Conservation (phyloP, 1,284 basidiomycete species). For the Ceraceosorus bombacis region DNA sequence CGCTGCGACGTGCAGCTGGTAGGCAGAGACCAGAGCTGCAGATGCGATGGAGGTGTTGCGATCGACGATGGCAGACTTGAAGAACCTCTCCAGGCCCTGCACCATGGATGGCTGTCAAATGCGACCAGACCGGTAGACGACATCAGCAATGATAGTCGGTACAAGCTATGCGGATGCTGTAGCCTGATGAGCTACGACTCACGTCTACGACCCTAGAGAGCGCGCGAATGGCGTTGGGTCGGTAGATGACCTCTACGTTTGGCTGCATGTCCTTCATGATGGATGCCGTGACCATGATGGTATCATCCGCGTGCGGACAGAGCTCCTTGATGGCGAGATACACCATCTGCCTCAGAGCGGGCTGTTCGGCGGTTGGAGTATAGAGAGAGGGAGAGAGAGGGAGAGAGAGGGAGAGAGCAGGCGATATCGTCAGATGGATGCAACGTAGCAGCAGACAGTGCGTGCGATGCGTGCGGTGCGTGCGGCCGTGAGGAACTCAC, state of each 20-base stretch:
- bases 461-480: background rate
- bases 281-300: constrained; percentile 98
- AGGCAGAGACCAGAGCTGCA: constrained; percentile 90
- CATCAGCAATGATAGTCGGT: background rate
- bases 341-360: constrained; percentile 91
- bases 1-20: constrained; percentile 87
- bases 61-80: constrained; percentile 98
- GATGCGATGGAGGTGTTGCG: constrained; percentile 91
- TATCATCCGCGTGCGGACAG: constrained; percentile 84
- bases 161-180: constrained; percentile 9
- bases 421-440: too few relatives aligned
- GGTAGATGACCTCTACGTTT: constrained; percentile 96
- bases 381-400: background rate
- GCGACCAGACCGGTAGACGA: background rate
- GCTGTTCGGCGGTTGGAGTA: constrained; percentile 53
- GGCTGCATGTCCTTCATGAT: constrained; percentile 99
- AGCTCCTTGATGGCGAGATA: constrained; percentile 99
- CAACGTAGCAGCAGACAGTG: background rate
- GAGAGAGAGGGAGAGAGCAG: background rate
- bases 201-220: constrained; percentile 95
- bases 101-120: constrained; percentile 76
- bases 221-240: constrained; percentile 93
- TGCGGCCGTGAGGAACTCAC: constrained; percentile 55
- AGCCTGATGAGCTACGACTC: constrained; percentile 49
- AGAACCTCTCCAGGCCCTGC: constrained; percentile 96